Conservation (phyloP, 352 stramenopile species). For the Globisporangium paddicum region DNA sequence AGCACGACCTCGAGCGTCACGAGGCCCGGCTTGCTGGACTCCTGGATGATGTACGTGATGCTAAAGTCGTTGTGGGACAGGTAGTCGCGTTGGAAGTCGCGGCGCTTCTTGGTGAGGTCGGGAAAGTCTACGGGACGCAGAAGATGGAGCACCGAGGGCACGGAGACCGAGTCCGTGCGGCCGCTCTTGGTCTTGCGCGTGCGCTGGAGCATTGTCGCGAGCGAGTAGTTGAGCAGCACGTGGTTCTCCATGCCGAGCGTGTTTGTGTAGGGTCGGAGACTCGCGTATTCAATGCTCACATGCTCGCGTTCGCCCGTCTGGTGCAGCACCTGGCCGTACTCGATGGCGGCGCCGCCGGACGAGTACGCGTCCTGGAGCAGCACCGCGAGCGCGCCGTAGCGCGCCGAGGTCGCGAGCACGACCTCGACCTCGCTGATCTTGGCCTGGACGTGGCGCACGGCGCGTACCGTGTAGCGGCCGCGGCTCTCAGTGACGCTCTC, state of each 20-base stretch:
- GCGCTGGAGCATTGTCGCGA: constrained; percentile 53
- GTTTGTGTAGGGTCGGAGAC: constrained; percentile 31
- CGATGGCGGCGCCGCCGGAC: constrained; percentile 30
- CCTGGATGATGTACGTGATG: constrained; percentile 73
- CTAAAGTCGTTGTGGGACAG: constrained; percentile 43
- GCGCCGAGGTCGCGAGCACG: constrained; percentile 36
- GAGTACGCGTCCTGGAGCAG: constrained; percentile 43
- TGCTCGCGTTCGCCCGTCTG: constrained; percentile 64
- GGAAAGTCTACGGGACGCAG: constrained; percentile 43
- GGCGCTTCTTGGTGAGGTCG: constrained; percentile 20
- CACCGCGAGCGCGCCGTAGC: constrained; percentile 28
- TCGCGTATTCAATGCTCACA: constrained; percentile 46
- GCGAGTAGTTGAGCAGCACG: constrained; percentile 57
- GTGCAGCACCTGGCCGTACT: constrained; percentile 48
- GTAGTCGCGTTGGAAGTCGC: constrained; percentile 32
- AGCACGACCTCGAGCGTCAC: constrained; percentile 66
- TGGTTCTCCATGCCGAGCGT: constrained; percentile 33
- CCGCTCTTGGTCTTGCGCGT: constrained; percentile 40
- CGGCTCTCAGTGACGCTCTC: constrained; percentile 23
- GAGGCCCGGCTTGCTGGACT: constrained; percentile 19
- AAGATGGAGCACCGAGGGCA: constrained; percentile 63
- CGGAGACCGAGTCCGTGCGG: constrained; percentile 21
- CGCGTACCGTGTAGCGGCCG: constrained; percentile 41
- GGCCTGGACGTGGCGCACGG: constrained; percentile 44
- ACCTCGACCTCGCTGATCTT: constrained; percentile 49